These are phyloP conservation scores for Pyronema omphalodes DNA, from an alignment of 495 filamentous ascomycete genomes.

Conservation along the genomic window DNA sequence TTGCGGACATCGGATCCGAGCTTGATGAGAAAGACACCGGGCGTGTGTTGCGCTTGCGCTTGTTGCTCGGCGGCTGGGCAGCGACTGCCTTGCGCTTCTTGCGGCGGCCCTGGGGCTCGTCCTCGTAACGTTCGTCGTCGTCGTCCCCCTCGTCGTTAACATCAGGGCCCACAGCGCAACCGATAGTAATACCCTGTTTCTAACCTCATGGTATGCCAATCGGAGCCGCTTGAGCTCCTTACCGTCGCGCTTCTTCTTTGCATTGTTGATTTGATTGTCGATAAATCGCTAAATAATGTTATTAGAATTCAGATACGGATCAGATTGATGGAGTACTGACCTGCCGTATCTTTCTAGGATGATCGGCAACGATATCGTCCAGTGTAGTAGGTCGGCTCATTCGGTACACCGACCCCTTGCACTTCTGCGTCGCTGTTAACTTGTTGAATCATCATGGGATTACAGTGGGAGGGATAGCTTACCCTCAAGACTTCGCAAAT, in stretches of 20 bases:
- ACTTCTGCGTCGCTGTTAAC: constrained; percentile 4
- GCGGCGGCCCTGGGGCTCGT: no score
- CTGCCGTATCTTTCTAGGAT: constrained; percentile 16
- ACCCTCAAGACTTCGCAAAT: neutral
- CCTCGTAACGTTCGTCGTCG: no score
- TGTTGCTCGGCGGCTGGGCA: no score
- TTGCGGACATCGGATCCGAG: no score
- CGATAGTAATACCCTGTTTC: no score
- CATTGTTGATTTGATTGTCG: constrained; percentile 22
- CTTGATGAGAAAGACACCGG: no score
- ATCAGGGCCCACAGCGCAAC: no score
- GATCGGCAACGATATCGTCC: constrained; percentile 17
- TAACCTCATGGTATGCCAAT: neutral
- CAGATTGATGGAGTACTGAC: neutral
- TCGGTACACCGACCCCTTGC: constrained; percentile 20
- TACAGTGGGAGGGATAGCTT: neutral
- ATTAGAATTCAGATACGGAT: constrained; percentile 1
- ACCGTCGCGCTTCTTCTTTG: constrained; percentile 19
- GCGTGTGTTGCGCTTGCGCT: no score
- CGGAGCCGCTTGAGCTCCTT: constrained; percentile 10
- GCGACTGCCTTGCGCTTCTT: no score
- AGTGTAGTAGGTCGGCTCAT: constrained; percentile 21
- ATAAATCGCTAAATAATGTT: constrained; percentile 16
- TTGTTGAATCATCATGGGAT: neutral
- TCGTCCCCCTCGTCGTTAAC: no score